phyloP scores from a whole-genome alignment of 2,329 filamentous ascomycete species.

The Grosmannia penicillata region DNA sequence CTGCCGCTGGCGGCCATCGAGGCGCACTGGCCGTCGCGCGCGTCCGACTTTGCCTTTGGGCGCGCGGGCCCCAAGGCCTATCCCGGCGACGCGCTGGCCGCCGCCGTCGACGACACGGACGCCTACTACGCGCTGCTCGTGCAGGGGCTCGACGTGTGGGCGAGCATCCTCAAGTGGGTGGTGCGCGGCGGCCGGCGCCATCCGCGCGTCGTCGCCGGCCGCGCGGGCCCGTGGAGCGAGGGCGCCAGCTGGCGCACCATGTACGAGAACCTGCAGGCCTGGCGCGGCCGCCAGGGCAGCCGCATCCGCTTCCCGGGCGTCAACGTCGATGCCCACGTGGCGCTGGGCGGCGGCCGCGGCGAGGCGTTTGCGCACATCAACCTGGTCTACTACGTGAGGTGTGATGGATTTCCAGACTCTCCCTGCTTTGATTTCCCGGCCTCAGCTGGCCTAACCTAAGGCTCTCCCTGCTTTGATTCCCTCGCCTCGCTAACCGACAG shows the following conservation, averaged over 20 bases:
- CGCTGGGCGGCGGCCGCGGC: conserved; percentile 19
- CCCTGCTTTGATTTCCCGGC: too few relatives aligned
- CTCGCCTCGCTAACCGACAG: conserved; percentile 12
- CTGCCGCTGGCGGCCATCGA: conserved; percentile 7
- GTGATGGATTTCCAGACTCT: too few relatives aligned
- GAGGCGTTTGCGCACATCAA: conserved; percentile 28
- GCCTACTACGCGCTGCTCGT: conserved; percentile 17
- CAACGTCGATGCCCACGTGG: conserved; percentile 22
- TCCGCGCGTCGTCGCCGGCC: conserved; percentile 23
- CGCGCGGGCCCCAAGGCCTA: background rate
- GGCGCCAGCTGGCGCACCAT: conserved; percentile 20
- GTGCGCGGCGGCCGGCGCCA: conserved; percentile 26
- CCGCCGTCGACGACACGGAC: conserved; percentile 7
- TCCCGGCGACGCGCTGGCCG: background rate
- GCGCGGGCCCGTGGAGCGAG: conserved; percentile 24
- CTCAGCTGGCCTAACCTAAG: too few relatives aligned
- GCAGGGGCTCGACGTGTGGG: conserved; percentile 28
- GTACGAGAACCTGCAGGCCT: conserved; percentile 16
- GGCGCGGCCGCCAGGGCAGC: conserved; percentile 20
- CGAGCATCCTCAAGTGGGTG: conserved; percentile 24
- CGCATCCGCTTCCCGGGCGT: conserved; percentile 22
- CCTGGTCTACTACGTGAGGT: conserved; percentile 28
- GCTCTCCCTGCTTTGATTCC: too few relatives aligned
- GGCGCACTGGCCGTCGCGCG: conserved; percentile 9
- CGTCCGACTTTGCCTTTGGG: conserved; percentile 24